These are phyloP conservation scores for Globisporangium orthogonon DNA, from an alignment of 352 stramenopile genomes.

Conservation along the genomic window DNA sequence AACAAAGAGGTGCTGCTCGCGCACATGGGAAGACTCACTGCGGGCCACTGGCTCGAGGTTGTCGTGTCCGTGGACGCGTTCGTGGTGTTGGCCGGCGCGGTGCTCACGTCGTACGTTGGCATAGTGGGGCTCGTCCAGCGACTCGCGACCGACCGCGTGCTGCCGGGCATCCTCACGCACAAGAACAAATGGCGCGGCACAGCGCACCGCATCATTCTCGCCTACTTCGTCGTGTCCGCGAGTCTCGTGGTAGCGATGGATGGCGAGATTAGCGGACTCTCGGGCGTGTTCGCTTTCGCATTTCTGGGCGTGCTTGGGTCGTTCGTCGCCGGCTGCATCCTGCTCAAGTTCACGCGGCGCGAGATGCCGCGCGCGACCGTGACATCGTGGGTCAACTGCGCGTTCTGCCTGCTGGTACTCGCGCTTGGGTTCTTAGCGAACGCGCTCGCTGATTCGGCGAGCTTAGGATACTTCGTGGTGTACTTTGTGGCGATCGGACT, in stretches of 20 bases:
- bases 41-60: slow-evolving; percentile 20
- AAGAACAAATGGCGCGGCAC: slow-evolving; percentile 49
- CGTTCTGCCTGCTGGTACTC: slow-evolving; percentile 46
- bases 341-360: slow-evolving; percentile 72
- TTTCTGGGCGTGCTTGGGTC: slow-evolving; percentile 71
- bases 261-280: slow-evolving; percentile 49
- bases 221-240: slow-evolving; percentile 41
- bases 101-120: slow-evolving; percentile 64
- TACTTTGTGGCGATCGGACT: slow-evolving; percentile 51
- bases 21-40: slow-evolving; percentile 36
- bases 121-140: slow-evolving; percentile 56
- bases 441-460: slow-evolving; percentile 32
- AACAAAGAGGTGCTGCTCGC: slow-evolving; percentile 43
- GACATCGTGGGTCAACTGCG: slow-evolving; percentile 57
- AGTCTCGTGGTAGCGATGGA: slow-evolving; percentile 48
- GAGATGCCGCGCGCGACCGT: slow-evolving; percentile 64
- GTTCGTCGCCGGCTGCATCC: slow-evolving; percentile 58
- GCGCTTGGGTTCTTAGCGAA: slow-evolving; percentile 46
- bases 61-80: slow-evolving; percentile 62
- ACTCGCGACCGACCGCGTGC: slow-evolving; percentile 52
- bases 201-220: slow-evolving; percentile 50
- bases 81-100: slow-evolving; percentile 59
- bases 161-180: slow-evolving; percentile 29
- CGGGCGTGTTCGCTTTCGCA: slow-evolving; percentile 68
- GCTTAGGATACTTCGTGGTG: slow-evolving; percentile 43